A percentile compares a stretch with the other conserved stretches of the same genome.
phyloP scores from a whole-genome alignment of 257 asterid genomes.

The Solanum medicagineum region DNA sequence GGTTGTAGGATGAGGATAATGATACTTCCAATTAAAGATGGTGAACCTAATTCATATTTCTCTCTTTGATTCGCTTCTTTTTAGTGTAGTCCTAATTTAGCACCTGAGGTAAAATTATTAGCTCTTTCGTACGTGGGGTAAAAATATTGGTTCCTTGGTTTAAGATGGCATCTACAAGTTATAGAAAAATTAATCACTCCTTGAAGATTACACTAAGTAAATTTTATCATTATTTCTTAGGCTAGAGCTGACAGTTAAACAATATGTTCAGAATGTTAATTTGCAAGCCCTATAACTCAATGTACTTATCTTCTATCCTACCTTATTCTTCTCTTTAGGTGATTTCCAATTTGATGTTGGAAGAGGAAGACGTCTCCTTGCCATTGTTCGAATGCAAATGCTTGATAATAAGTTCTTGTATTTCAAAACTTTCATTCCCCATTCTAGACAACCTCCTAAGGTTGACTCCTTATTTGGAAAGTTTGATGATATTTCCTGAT shows the following conservation, averaged over 20 bases:
- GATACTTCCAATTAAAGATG: not conserved
- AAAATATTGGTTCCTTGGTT: not conserved
- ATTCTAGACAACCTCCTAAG: not conserved
- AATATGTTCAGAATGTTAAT: not conserved
- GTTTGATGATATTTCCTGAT: not conserved
- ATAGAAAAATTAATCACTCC: not conserved
- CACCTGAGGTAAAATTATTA: not conserved
- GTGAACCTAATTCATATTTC: not conserved
- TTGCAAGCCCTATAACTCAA: not conserved
- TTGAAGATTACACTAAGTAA: not conserved
- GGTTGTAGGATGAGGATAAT: not conserved
- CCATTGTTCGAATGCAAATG: not conserved
- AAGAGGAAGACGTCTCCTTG: not conserved
- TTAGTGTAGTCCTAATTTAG: not conserved
- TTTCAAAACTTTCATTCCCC: not conserved
- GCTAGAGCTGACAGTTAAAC: not conserved
- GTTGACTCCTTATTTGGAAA: not conserved
- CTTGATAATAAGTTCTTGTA: not conserved
- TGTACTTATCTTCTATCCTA: not conserved
- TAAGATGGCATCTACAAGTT: not conserved
- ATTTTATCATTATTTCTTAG: not conserved
- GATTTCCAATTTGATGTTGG: not conserved
- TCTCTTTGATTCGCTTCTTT: not conserved
- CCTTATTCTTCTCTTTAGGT: not conserved
- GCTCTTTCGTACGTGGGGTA: too few species aligned